These are phyloP conservation scores for Ustilago xerochloae DNA, from an alignment of 1,284 basidiomycete species.

Conservation along the genomic window DNA sequence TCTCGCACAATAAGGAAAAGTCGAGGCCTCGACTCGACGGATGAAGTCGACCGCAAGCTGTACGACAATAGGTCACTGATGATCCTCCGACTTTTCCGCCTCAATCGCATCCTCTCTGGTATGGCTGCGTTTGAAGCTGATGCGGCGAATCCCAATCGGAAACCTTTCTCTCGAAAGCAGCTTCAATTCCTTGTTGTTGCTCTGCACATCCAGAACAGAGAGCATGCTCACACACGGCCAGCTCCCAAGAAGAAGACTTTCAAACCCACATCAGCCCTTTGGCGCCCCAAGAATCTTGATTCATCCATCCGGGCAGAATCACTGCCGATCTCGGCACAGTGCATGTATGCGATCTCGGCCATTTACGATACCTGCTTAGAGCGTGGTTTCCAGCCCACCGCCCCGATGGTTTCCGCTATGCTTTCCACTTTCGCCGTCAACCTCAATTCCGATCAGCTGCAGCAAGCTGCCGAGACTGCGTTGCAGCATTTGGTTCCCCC, in stretches of 20 bases:
- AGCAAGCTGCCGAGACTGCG: conserved; percentile 9
- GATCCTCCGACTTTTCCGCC: conserved; percentile 31
- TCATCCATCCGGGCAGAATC: conserved; percentile 23
- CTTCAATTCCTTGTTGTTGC: conserved; percentile 27
- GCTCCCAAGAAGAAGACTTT: background rate
- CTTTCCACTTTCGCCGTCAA: conserved; percentile 16
- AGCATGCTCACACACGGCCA: conserved; percentile 17
- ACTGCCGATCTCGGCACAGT: conserved; percentile 33
- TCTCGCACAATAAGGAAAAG: background rate
- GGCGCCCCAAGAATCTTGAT: conserved; percentile 26
- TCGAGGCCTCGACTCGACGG: background rate
- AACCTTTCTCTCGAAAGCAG: conserved; percentile 16
- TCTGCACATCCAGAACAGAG: conserved; percentile 20
- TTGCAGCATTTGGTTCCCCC: conserved; percentile 10
- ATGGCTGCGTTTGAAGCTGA: conserved; percentile 38
- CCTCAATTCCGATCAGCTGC: conserved; percentile 11
- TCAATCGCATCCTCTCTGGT: conserved; percentile 40
- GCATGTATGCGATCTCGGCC: conserved; percentile 41
- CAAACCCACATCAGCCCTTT: background rate
- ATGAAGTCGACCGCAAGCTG: background rate
- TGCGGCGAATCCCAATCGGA: conserved; percentile 8
- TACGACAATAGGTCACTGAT: conserved; percentile 13
- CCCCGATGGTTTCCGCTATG: conserved; percentile 32
- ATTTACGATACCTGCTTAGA: conserved; percentile 36
- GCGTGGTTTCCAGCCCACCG: conserved; percentile 5